A percentile compares a stretch with the other conserved stretches of the same genome.
phyloP scores from a whole-genome alignment of 2,329 filamentous ascomycete species.

The Diplodia seriata region DNA sequence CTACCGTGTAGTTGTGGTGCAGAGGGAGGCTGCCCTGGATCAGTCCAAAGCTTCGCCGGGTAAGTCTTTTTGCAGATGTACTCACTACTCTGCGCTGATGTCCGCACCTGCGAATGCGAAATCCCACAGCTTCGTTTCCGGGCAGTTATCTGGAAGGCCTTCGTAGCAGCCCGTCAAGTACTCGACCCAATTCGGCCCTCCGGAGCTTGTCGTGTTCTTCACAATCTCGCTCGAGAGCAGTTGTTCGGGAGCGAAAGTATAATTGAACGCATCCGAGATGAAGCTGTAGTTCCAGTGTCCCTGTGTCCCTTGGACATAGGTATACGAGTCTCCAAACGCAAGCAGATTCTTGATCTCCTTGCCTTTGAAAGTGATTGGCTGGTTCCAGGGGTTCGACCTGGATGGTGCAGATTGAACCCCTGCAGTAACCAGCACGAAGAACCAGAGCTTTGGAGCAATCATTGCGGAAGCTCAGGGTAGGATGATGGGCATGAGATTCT shows the following conservation, averaged over 20 bases:
- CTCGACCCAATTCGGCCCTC: slow-evolving; percentile 63
- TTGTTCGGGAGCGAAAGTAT: slow-evolving; percentile 53
- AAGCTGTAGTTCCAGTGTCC: slow-evolving; percentile 61
- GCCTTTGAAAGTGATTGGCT: not conserved
- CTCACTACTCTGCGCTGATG: slow-evolving; percentile 53
- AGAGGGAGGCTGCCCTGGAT: slow-evolving; percentile 42
- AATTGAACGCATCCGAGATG: slow-evolving; percentile 60
- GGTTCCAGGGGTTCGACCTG: not conserved
- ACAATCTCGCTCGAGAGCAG: slow-evolving; percentile 59
- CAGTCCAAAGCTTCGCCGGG: slow-evolving; percentile 40
- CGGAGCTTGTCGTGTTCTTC: slow-evolving; percentile 60
- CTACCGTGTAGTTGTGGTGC: slow-evolving; percentile 60
- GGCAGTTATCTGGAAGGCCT: slow-evolving; percentile 55
- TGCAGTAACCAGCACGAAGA: not conserved
- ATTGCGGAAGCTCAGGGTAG: not conserved
- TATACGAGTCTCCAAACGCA: slow-evolving; percentile 61
- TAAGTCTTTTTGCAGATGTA: not conserved
- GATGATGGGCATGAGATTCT: no score
- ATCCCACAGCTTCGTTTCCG: slow-evolving; percentile 59
- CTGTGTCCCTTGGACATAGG: slow-evolving; percentile 61
- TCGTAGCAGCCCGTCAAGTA: slow-evolving; percentile 56
- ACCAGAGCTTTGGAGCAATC: not conserved
- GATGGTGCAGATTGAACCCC: not conserved
- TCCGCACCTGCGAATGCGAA: slow-evolving; percentile 64
- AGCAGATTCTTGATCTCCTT: slow-evolving; percentile 36